Evolutionary conservation across 1,139 yeast species (phyloP), one percentile per base, ranked within the genome.

Genomic region (Candida sojae): DNA sequence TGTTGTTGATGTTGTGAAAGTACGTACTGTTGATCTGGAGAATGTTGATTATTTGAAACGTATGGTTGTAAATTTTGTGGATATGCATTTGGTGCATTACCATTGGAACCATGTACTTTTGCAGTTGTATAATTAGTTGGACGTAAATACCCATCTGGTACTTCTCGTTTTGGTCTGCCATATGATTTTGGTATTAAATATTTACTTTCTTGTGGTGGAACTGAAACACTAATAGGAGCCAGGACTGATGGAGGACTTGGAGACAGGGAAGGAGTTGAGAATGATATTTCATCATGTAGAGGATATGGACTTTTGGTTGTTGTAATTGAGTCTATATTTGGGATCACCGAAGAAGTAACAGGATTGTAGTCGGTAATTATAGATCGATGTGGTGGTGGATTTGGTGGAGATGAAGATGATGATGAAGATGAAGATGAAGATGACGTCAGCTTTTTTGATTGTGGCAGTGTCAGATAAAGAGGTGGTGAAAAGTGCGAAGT

Each of bases 141-240:
- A 10, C 38, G 48, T 12, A 36, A 17, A 25, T 39, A 43, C 9
- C 49, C 51, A 23, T 47, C 48, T 6, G 51, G 51, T 2, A 42
- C 39, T 39, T 44, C 45, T 17, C 35, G 36, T 28, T 44, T 43
- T 13, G 49, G 42, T 28, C 43, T 36, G 8, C 33, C 37, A 32
- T 42, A 42, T 21, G 38, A 36, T 13, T 36, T 33, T 17, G 44
- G 41, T 31, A 10, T 17, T 2, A 41, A 41, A 25, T 37, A 37
- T 29, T 28, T 28, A 17, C 32, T 38, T 13, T 29, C 41, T 9
- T 25, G 21, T 8, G 13, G 8, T 38, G 32, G 12, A 12, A 17
- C 33, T 13, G 32, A 33, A 5, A 28, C 33, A 32, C 30, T n/a
- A 38, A 23, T 11, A n/a, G 28, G 28, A 21, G 9, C 12, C 8